Conservation (phyloP, 441 rosid species). For the Brassica hybrid region DNA sequence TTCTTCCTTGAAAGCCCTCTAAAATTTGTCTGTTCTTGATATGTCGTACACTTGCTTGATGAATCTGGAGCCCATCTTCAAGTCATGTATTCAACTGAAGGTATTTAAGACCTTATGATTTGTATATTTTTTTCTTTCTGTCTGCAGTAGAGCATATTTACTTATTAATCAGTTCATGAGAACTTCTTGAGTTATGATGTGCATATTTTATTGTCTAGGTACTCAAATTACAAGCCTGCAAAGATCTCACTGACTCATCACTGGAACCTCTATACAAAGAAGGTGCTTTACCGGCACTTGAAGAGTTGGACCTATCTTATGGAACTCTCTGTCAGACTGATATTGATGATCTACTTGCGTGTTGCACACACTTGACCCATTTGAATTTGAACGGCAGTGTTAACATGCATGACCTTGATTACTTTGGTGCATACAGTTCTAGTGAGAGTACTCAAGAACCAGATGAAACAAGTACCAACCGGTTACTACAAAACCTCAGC, state of each 20-base stretch:
- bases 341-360: conserved; percentile 93
- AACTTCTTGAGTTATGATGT: conserved; percentile 4
- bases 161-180: not conserved
- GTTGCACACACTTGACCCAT: conserved; percentile 91
- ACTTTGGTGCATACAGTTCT: conserved; percentile 40
- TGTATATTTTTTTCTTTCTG: not conserved
- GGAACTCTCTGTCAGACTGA: conserved; percentile 90
- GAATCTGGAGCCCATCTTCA: conserved; percentile 83
- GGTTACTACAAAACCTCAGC: conserved; percentile 87
- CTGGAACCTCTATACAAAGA: conserved; percentile 92
- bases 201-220: conserved; percentile 54
- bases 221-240: conserved; percentile 96
- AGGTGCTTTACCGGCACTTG: conserved; percentile 80
- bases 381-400: conserved; percentile 92
- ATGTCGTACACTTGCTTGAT: conserved; percentile 89
- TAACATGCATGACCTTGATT: conserved; percentile 93
- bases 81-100: conserved; percentile 82
- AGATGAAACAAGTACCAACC: conserved; percentile 54
- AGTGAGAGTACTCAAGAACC: conserved; percentile 44
- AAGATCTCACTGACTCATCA: conserved; percentile 81
- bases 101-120: conserved; percentile 44
- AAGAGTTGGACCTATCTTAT: conserved; percentile 93
- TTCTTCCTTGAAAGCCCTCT: conserved; percentile 69
- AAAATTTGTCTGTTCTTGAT: conserved; percentile 71
- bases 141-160: too few species aligned